A percentile compares a stretch with the other conserved stretches of the same genome.
phyloP scores from a whole-genome alignment of 1,284 basidiomycete genomes.

The Moesziomyces globuligerus region DNA sequence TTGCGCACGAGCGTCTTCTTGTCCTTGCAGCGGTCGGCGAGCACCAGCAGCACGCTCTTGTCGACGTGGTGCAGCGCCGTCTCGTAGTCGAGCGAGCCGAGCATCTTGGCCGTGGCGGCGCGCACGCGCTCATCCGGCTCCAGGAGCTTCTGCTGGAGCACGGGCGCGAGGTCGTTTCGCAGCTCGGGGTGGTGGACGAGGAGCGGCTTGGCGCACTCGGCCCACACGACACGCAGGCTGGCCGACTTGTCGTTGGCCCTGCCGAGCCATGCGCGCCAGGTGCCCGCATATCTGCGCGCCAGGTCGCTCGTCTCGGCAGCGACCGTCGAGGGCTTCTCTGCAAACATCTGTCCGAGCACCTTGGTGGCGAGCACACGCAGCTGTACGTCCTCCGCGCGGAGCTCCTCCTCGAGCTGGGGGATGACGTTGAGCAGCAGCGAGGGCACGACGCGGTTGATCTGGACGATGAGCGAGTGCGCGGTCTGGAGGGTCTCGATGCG shows the following conservation, averaged over 20 bases:
- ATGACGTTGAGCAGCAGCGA: conserved; percentile 86
- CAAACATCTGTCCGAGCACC: conserved; percentile 89
- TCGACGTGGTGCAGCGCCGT: conserved; percentile 84
- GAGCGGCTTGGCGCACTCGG: conserved; percentile 74
- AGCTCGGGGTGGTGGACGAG: conserved; percentile 75
- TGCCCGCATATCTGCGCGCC: conserved; percentile 80
- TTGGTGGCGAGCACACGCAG: conserved; percentile 82
- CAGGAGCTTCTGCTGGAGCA: conserved; percentile 51
- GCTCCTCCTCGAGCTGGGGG: conserved; percentile 90
- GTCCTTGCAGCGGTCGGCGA: conserved; percentile 82
- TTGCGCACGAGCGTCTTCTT: conserved; percentile 85
- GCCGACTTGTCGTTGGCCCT: conserved; percentile 81
- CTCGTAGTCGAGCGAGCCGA: conserved; percentile 88
- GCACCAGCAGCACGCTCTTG: conserved; percentile 73
- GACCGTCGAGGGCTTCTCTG: conserved; percentile 60
- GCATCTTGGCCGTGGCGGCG: conserved; percentile 81
- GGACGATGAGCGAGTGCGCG: conserved; percentile 86
- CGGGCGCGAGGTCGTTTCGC: conserved; percentile 69
- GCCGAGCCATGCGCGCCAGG: conserved; percentile 86
- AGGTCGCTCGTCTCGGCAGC: conserved; percentile 71
- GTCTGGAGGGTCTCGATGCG: conserved; percentile 70
- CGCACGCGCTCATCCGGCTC: conserved; percentile 94
- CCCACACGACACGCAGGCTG: conserved; percentile 79
- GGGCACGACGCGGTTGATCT: conserved; percentile 83
- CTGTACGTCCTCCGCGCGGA: conserved; percentile 79